Evolutionary conservation across 108 stramenopile species (phyloP).

Genomic region (Conticribra weissflogii): DNA sequence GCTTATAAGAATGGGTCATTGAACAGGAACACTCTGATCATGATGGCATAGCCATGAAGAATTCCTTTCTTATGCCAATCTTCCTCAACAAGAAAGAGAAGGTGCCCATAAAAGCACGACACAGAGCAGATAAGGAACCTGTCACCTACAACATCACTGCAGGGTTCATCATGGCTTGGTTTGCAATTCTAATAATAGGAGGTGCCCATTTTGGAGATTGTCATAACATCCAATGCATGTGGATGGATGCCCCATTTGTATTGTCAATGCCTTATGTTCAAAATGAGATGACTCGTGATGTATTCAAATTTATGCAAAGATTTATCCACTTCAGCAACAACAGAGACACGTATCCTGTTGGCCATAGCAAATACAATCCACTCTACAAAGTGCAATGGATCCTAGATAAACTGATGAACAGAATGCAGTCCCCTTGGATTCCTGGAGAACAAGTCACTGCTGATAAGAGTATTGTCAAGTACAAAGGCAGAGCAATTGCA

Average conservation of each 20-base stretch:
- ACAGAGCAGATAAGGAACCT: background rate
- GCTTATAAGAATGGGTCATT: constrained; percentile 1
- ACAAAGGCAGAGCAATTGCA: background rate
- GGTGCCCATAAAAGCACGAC: background rate
- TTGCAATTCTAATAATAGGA: background rate
- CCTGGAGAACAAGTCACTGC: background rate
- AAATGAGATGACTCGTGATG: constrained; percentile 13
- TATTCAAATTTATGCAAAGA: background rate
- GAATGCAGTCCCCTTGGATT: background rate
- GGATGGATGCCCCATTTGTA: background rate
- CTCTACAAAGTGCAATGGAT: constrained; percentile 7
- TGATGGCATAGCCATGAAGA: background rate
- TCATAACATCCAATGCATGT: constrained; percentile 1
- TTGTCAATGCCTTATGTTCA: constrained; percentile 2
- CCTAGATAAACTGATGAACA: constrained; percentile 4
- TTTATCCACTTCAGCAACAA: constrained; percentile 9
- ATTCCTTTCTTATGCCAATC: background rate
- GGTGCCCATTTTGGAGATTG: constrained; percentile 3
- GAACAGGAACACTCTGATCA: background rate
- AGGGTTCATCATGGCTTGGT: background rate
- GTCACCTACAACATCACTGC: background rate
- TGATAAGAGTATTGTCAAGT: background rate
- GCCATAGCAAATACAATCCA: background rate
- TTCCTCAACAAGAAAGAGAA: background rate
- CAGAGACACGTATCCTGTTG: background rate